Evolutionary conservation across 2,329 filamentous ascomycete genomes (phyloP).

Genomic region (Neoarthrinium moseri): DNA sequence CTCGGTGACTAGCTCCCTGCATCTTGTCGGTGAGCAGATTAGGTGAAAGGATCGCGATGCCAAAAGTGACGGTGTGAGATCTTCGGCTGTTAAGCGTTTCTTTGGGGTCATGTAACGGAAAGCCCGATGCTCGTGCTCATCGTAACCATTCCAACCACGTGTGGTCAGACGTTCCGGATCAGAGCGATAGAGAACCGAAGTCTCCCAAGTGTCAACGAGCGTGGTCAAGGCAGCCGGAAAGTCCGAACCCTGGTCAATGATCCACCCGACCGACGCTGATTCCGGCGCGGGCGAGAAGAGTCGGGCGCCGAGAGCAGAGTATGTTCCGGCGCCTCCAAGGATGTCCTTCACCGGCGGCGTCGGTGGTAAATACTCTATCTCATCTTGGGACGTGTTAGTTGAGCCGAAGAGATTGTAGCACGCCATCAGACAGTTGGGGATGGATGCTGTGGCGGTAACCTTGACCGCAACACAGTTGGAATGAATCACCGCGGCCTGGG

Average conservation of each 20-base stretch:
- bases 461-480: too few species aligned
- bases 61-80: conserved; percentile 66
- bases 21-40: conserved; percentile 77
- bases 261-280: conserved; percentile 77
- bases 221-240: conserved; percentile 69
- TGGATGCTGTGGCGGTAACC: too few species aligned
- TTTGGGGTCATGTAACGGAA: conserved; percentile 92
- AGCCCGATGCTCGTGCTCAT: conserved; percentile 64
- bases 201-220: conserved; percentile 73
- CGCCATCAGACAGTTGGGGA: too few species aligned
- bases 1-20: conserved; percentile 71
- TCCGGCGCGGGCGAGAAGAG: conserved; percentile 72
- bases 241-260: conserved; percentile 85
- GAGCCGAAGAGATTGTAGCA: conserved; percentile 6
- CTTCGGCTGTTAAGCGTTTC: conserved; percentile 70
- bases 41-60: conserved; percentile 80
- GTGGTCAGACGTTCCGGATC: conserved; percentile 74
- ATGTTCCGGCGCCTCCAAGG: conserved; percentile 86
- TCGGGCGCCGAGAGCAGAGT: conserved; percentile 82
- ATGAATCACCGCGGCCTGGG: too few species aligned
- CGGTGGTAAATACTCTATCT: conserved; percentile 81
- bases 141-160: conserved; percentile 89
- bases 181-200: conserved; percentile 67
- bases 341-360: conserved; percentile 69
- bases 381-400: conserved; percentile 57